Conservation (phyloP, 1,284 basidiomycete species). For the Ceratobasidium sp. region DNA sequence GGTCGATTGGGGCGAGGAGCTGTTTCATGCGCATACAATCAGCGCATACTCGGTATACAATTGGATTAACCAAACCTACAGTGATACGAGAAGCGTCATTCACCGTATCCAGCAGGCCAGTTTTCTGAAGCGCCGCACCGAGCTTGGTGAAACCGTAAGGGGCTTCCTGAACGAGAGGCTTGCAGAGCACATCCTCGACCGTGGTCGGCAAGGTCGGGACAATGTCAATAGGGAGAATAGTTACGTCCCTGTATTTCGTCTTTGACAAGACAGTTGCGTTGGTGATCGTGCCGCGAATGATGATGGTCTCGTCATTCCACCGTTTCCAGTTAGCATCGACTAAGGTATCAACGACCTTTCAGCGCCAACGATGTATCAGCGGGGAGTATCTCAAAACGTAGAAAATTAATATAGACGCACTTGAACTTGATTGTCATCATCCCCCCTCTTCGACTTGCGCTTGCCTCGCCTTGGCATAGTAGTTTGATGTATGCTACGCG, state of each 20-base stretch:
- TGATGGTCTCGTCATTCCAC: not conserved
- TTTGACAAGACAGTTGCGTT: not conserved
- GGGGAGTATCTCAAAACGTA: too few relatives aligned
- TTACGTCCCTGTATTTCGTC: not conserved
- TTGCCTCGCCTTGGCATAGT: too few relatives aligned
- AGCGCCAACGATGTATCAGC: not conserved
- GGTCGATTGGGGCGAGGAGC: too few relatives aligned
- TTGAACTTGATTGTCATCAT: not conserved
- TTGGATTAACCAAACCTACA: not conserved
- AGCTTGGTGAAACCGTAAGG: conserved; percentile 13
- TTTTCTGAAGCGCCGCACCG: not conserved
- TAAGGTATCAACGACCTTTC: conserved; percentile 10
- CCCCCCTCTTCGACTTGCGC: not conserved
- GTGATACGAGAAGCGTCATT: not conserved
- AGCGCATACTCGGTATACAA: not conserved
- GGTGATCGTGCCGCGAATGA: conserved; percentile 8
- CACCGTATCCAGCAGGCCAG: not conserved
- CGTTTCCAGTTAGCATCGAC: not conserved
- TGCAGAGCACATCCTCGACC: conserved; percentile 15
- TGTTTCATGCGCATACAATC: too few relatives aligned
- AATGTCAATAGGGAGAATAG: not conserved
- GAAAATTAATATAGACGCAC: not conserved
- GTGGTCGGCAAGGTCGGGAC: not conserved
- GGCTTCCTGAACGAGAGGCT: not conserved
- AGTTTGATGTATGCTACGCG: too few relatives aligned